Evolutionary conservation across 495 filamentous ascomycete genomes (phyloP), one percentile per base, ranked within the genome.

Genomic region (Neurospora cerealis): DNA sequence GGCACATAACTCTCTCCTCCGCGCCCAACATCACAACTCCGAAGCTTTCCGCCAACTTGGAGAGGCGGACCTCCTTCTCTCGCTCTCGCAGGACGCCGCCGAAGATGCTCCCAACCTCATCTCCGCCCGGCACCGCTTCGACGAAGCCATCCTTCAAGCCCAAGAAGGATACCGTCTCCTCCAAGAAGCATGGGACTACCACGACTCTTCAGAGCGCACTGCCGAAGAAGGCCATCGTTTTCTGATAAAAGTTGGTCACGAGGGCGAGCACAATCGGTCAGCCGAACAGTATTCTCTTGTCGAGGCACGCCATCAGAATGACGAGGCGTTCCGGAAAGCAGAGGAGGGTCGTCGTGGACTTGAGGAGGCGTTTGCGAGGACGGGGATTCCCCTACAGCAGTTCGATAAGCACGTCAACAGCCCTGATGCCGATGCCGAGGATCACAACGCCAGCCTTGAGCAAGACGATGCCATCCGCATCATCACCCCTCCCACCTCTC

Each of bases 251-350:
- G 24, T 34, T 0, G 3, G 54, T 2, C 54, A 32, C 0, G 54
- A 66, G 15, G 54, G 54, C 3, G 54, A 66, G 28, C 1, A 66
- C 0, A 0, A 0, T 0, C 54, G 54, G 13, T 1, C 15, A 0
- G 0, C 15, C 0, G 1, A 17, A 1, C 6, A 66, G 0, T 19
- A 66, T 0, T 17, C 54, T 0, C 13, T 66, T 0, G 54, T 32
- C 0, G 54, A 66, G 54, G 15, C 54, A 1, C 13, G 15, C 15
- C 54, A 66, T 0, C 28, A 36, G 0, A 32, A 34, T 0, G 15
- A 66, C 0, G 54, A 66, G 54, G 32, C 54, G 2, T 34, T 66
- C 6, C 54, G 15, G 5, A 66, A 0, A 1, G 54, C 7, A 0
- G 54, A 66, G 7, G 15, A 66, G 0, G 32, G 28, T 2, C 28